phyloP scores from a whole-genome alignment of 495 filamentous ascomycete genomes.

The Hypomontagnella submonticulosa region DNA sequence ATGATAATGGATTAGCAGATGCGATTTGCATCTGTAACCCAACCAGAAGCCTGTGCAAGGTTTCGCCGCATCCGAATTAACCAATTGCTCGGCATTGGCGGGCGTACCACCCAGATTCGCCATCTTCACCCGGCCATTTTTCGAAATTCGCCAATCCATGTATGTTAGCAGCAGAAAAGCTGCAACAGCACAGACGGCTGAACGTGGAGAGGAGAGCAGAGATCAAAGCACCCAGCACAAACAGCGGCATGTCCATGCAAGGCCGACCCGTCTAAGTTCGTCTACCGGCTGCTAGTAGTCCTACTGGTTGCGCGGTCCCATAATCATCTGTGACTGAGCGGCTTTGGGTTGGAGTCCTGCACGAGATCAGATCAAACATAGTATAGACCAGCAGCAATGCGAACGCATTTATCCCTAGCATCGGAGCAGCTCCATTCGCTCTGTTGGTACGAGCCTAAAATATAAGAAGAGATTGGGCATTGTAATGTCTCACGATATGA shows the following conservation, averaged over 20 bases:
- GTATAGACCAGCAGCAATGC: conserved; percentile 20
- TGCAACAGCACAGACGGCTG: conserved; percentile 30
- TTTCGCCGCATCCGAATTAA: conserved; percentile 40
- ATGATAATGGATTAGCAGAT: conserved; percentile 26
- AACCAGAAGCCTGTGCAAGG: conserved; percentile 37
- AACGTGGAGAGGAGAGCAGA: conserved; percentile 17
- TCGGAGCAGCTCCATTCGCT: background rate
- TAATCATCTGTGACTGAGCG: conserved; percentile 11
- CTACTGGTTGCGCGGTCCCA: conserved; percentile 26
- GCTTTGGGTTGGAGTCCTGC: conserved; percentile 28
- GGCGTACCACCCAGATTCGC: conserved; percentile 38
- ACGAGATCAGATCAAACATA: conserved; percentile 41
- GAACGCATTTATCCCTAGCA: conserved; percentile 36
- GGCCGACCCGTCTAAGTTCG: conserved; percentile 29
- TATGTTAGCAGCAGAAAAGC: conserved; percentile 21
- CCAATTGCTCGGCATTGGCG: conserved; percentile 34
- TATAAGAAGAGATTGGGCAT: conserved; percentile 11
- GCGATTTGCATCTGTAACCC: conserved; percentile 33
- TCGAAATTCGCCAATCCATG: conserved; percentile 37
- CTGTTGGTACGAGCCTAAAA: conserved; percentile 18
- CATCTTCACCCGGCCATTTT: conserved; percentile 37
- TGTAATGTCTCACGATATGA: conserved; percentile 31
- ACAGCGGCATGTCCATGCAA: conserved; percentile 37
- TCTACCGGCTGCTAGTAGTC: conserved; percentile 14
- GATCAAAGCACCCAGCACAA: conserved; percentile 18